phyloP scores from a whole-genome alignment of 164 flowering plant species.

The Dillenia turbinata region DNA sequence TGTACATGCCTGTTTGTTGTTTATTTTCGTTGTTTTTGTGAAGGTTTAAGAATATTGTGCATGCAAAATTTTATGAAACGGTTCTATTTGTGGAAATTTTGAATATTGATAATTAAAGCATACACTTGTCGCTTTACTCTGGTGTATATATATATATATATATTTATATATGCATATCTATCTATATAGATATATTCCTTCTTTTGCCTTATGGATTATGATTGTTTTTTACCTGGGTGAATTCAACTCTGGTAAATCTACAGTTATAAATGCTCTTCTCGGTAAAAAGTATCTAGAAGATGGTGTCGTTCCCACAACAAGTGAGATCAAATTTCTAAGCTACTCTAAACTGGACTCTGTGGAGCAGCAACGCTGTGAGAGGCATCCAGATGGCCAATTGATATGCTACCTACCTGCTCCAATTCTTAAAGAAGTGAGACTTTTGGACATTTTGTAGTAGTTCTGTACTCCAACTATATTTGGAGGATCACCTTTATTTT shows the following conservation, averaged over 20 bases:
- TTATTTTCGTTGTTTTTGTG: no score
- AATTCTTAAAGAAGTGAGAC: conserved; percentile 75
- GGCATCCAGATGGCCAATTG: conserved; percentile 91
- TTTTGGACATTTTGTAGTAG: neutral
- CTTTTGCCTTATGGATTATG: no score
- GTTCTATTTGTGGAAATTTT: no score
- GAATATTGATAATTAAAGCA: no score
- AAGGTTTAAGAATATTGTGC: no score
- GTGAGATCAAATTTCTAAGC: conserved; percentile 87
- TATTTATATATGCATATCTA: no score
- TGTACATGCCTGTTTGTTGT: no score
- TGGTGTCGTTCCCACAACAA: conserved; percentile 98
- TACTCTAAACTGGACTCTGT: conserved; percentile 52
- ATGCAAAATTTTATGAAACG: no score
- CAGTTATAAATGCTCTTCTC: conserved; percentile 91
- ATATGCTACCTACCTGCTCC: conserved; percentile 84
- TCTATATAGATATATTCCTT: no score
- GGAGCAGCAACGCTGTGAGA: conserved; percentile 67
- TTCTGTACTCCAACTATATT: neutral
- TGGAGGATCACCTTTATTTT: neutral
- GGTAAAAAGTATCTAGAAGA: conserved; percentile 81
- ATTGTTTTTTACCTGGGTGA: conserved; percentile 57
- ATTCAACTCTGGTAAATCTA: conserved; percentile 94
- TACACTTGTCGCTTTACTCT: no score
- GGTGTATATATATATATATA: no score